Base-by-base conservation (phyloP, 2,329 filamentous ascomycete species). In the Celoporthe dispersa region DNA sequence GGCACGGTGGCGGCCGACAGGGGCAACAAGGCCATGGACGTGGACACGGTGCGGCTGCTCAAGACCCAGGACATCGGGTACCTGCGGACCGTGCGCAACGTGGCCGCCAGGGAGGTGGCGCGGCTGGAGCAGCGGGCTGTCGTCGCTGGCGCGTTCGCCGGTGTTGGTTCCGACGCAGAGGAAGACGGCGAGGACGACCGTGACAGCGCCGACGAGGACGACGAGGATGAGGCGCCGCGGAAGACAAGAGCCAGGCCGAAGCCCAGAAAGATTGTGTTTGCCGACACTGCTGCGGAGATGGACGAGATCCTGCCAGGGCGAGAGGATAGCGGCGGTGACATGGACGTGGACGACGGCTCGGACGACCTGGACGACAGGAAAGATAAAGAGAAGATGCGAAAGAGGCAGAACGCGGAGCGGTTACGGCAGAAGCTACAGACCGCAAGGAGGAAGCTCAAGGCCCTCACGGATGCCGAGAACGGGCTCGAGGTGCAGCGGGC, bases 1-100 rank as follows among this genome's bases (percentile, higher is more conserved):
- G 89, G 88, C 44, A 87, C 83, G 0, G 84, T 89, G 0, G 81
- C 85, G 70, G 88, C 86, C 64, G 86, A 89, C 76, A 83, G 88
- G 64, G 87, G 88, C 19, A 88, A 88, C 75, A 81, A 81, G 71
- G 81, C 82, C 3, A 76, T 92, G 77, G 83, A 85, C 64, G 77
- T 87, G 51, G 87, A 91, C 31, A 84, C 84, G 1, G 87, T 89
- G 33, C 83, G 89, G 28, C 80, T 91, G 31, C 84, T 91, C 73
- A 92, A 92, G 82, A 92, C 89, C 2, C 90, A 92, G 79, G 90
- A 92, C 75, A 78, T 90, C 39, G 89, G 86, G 2, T 92, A 92
- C 77, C 78, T 91, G 35, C 81, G 90, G 72, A 90, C 88, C 31
- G 86, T 88, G 83, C 82, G 87, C 69, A 90, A 89, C 73, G 83